Conservation (phyloP, 805 yeast species). For the Ascoidea rubescens region DNA sequence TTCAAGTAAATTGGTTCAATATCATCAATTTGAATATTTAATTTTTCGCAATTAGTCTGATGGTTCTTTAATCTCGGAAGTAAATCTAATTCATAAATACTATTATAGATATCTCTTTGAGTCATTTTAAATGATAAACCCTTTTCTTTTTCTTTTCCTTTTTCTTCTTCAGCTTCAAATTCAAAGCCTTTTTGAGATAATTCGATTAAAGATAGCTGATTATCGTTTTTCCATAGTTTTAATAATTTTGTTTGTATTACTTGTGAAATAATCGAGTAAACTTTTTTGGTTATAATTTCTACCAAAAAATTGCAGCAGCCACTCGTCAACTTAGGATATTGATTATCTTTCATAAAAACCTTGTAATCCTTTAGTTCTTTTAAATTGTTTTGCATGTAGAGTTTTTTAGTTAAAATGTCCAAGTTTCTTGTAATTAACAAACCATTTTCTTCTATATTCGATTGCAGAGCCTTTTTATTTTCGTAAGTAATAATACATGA, state of each 20-base stretch:
- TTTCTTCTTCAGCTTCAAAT: neutral
- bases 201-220: neutral
- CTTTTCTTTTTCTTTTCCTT: neutral
- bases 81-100: neutral
- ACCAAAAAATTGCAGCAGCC: neutral
- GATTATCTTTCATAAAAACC: neutral
- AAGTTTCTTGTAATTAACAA: neutral
- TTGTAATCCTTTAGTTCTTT: neutral
- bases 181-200: too few relatives aligned
- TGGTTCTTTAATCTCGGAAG: neutral
- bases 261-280: neutral
- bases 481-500: conserved; percentile 9
- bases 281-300: neutral
- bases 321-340: neutral
- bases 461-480: neutral
- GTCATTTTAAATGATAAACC: neutral
- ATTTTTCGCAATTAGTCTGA: too few relatives aligned
- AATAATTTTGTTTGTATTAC: too few relatives aligned
- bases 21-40: neutral
- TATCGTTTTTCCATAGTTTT: neutral
- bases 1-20: neutral
- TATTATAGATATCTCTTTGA: neutral
- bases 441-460: neutral
- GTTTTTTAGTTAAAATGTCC: neutral
- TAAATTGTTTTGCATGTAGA: conserved; percentile 1